These are phyloP conservation scores for Leccinum pachyderme DNA, from an alignment of 1,284 basidiomycete genomes.

Conservation along the genomic window DNA sequence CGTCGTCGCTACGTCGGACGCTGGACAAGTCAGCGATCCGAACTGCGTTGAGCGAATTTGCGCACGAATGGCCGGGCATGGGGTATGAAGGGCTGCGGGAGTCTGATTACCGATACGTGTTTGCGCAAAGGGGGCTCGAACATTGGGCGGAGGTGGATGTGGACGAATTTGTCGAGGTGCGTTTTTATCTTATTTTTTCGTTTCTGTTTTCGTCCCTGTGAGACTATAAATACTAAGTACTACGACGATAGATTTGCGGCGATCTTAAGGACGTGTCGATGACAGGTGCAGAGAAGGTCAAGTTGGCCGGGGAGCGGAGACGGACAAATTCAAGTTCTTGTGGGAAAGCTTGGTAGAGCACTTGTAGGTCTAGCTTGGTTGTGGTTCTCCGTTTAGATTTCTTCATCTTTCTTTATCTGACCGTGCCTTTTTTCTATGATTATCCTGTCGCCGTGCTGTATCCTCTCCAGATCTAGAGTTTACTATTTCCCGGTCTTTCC, in stretches of 20 bases:
- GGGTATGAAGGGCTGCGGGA: constrained; percentile 50
- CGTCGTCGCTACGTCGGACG: constrained; percentile 19
- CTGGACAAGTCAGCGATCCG: constrained; percentile 35
- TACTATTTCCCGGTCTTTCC: not conserved
- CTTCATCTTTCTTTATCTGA: not conserved
- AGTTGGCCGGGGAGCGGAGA: constrained; percentile 43
- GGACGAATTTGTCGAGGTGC: constrained; percentile 80
- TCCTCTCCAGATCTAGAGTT: not conserved
- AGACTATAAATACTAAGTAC: not conserved
- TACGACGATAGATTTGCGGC: constrained; percentile 61
- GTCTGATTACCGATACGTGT: constrained; percentile 69
- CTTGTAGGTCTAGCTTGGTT: constrained; percentile 49
- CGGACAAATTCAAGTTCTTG: constrained; percentile 56
- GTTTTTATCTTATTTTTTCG: not conserved
- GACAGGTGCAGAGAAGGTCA: constrained; percentile 40
- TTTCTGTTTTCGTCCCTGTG: not conserved
- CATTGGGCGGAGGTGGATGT: constrained; percentile 57
- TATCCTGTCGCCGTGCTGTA: not conserved
- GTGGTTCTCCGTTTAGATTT: not conserved
- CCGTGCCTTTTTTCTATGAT: not conserved
- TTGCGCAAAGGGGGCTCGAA: constrained; percentile 73
- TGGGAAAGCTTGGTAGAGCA: constrained; percentile 70
- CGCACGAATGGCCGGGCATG: constrained; percentile 41
- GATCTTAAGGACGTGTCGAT: constrained; percentile 78
- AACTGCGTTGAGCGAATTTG: constrained; percentile 39